These are phyloP conservation scores for Colletotrichum spinosum DNA, from an alignment of 2,329 filamentous ascomycete genomes.

Conservation along the genomic window DNA sequence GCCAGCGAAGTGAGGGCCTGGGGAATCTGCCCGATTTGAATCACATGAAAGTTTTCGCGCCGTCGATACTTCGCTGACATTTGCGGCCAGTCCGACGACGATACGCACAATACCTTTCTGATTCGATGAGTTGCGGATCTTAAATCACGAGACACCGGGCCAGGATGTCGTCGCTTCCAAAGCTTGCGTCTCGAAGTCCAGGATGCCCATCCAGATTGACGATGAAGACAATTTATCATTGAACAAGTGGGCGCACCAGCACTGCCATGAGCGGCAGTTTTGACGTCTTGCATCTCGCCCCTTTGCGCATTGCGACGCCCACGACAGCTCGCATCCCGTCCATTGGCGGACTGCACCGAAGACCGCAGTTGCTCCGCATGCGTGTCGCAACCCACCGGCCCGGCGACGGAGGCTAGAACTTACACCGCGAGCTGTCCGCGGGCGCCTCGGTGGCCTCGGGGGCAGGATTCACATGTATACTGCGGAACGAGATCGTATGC, in stretches of 20 bases:
- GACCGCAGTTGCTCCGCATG: neutral
- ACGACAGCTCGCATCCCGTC: no score
- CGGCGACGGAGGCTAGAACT: neutral
- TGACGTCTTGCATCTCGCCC: no score
- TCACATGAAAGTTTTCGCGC: slow-evolving; percentile 19
- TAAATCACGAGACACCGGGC: no score
- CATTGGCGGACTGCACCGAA: no score
- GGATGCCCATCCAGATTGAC: no score
- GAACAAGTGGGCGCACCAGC: no score
- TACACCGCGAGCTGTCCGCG: neutral
- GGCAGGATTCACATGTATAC: neutral
- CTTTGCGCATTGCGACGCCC: no score
- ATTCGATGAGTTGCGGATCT: neutral
- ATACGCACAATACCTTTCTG: neutral
- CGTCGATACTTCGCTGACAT: neutral
- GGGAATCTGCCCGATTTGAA: slow-evolving; percentile 7
- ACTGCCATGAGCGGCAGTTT: no score
- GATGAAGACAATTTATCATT: no score
- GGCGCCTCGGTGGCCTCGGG: neutral
- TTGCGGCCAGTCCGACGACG: slow-evolving; percentile 9
- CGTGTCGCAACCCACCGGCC: neutral
- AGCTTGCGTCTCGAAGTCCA: no score
- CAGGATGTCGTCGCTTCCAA: no score
- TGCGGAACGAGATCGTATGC: no score
- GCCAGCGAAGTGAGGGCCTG: slow-evolving; percentile 3